A percentile compares a stretch with the other conserved stretches of the same genome.
phyloP scores from a whole-genome alignment of 805 yeast genomes.

The Saccharomycopsis javanensis region DNA sequence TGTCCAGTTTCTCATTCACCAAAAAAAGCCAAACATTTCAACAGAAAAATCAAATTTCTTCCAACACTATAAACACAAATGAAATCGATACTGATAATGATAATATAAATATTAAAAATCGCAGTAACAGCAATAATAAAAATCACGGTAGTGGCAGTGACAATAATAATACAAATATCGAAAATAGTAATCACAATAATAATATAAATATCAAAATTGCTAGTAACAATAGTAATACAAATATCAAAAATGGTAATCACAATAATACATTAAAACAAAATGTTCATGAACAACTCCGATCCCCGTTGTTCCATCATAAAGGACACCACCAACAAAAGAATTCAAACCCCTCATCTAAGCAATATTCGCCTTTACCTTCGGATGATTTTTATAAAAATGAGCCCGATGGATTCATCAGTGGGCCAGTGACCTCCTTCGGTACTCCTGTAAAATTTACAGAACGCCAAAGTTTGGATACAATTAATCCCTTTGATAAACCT shows the following conservation, averaged over 20 bases:
- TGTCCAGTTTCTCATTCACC: neutral
- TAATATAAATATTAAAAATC: constrained; percentile 2
- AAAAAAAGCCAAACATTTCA: neutral
- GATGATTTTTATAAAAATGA: neutral
- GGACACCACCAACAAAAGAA: too few species aligned
- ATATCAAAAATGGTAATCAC: neutral
- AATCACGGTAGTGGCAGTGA: neutral
- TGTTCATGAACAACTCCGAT: neutral
- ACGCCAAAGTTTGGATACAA: neutral
- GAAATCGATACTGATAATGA: too few species aligned
- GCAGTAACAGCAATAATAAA: neutral
- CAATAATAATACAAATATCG: neutral
- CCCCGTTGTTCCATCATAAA: neutral
- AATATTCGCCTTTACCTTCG: neutral
- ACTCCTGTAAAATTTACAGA: neutral
- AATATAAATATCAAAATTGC: constrained; percentile 6
- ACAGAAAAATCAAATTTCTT: neutral
- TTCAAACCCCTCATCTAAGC: neutral
- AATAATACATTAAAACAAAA: neutral
- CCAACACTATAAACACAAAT: too few species aligned
- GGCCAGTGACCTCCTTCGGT: neutral
- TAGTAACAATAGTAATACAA: neutral
- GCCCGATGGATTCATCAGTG: neutral
- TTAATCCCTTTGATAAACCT: neutral
- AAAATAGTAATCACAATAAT: too few species aligned